Percentiles rank a stretch among this genome's conserved stretches.
These are phyloP conservation scores for Colletotrichum abscissum DNA, from an alignment of 2,329 filamentous ascomycete genomes.

Conservation along the genomic window DNA sequence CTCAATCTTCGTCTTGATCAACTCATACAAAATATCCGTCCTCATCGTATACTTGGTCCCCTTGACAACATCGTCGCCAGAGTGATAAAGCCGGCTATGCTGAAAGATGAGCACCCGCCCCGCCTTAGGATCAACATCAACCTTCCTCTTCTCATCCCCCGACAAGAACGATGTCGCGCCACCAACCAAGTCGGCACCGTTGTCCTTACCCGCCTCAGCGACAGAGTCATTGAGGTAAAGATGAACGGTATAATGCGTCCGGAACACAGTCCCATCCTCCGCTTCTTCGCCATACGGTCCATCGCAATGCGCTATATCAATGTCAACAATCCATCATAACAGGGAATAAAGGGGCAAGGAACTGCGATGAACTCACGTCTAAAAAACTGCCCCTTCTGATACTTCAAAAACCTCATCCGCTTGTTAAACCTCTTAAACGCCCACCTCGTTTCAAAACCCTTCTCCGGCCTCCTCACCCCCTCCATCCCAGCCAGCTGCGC, in stretches of 20 bases:
- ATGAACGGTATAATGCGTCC: conserved; percentile 66
- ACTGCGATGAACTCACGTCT: conserved; percentile 53
- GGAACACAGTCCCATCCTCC: conserved; percentile 56
- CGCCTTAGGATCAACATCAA: conserved; percentile 66
- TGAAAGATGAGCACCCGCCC: conserved; percentile 72
- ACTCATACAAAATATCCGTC: conserved; percentile 63
- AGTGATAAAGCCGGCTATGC: conserved; percentile 62
- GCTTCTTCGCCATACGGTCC: conserved; percentile 65
- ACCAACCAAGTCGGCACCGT: conserved; percentile 52
- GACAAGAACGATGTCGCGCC: conserved; percentile 68
- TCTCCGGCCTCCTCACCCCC: conserved; percentile 35
- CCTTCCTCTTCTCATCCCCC: conserved; percentile 49
- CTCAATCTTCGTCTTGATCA: conserved; percentile 3
- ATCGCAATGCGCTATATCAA: conserved; percentile 71
- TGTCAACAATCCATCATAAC: conserved; percentile 8
- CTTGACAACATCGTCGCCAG: conserved; percentile 61
- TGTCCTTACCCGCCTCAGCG: conserved; percentile 48
- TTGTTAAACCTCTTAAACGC: conserved; percentile 71
- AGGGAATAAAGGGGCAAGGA: neutral
- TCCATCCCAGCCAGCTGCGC: conserved; percentile 52
- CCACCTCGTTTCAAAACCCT: conserved; percentile 43
- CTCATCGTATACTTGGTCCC: conserved; percentile 69
- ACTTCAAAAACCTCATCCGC: conserved; percentile 80
- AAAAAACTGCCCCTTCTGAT: conserved; percentile 79
- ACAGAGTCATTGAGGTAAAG: conserved; percentile 65